Base-by-base conservation (phyloP, 352 stramenopile genomes). In the Globisporangium abappressorium region DNA sequence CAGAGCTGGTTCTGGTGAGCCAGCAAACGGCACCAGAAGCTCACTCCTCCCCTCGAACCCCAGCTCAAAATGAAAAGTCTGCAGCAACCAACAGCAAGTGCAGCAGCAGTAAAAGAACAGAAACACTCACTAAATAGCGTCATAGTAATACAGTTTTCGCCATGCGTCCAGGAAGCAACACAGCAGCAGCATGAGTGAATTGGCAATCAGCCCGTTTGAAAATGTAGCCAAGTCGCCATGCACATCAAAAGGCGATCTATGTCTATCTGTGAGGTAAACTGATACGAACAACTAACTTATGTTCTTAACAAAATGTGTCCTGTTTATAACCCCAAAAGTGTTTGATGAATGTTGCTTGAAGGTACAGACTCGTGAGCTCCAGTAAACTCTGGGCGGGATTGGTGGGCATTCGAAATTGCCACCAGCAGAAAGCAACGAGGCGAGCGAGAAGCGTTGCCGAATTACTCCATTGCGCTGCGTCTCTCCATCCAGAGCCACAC, bases 1-100 rank as follows among this genome's bases (percentile, higher is more conserved):
- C 65, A 70, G 41, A 34, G 65, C 36, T 70, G 65, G 65, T 70
- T 70, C n/a, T 70, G 65, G 65, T 70, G 58, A 70, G 38, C 36
- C 36, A 43, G 15, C n/a, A 33, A 30, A 5, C 36, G 43, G 26
- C 26, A 59, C 5, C 51, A 34, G 8, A 57, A 20, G 43, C 6
- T 51, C 14, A 14, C 28, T 22, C 53, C 12, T 57, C 15, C 53
- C 9, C 18, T 11, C 0, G 24, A 22, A 15, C 28, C 18, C 26
- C 53, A 4, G 20, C 12, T 36, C 49, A 28, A 26, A 7, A 28
- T 56, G 22, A 56, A 30, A 28, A 26, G n/a, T 12, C n/a, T 20
- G 20, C 9, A 56, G 7, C 49, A 30, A 3, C 30, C 30, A 33
- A 33, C 30, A 33, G 30, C 30, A 6, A 33, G 30, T 33, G 30